These are phyloP conservation scores for Furcasterigmium sp. DNA, from an alignment of 2,329 filamentous ascomycete genomes.

Conservation along the genomic window DNA sequence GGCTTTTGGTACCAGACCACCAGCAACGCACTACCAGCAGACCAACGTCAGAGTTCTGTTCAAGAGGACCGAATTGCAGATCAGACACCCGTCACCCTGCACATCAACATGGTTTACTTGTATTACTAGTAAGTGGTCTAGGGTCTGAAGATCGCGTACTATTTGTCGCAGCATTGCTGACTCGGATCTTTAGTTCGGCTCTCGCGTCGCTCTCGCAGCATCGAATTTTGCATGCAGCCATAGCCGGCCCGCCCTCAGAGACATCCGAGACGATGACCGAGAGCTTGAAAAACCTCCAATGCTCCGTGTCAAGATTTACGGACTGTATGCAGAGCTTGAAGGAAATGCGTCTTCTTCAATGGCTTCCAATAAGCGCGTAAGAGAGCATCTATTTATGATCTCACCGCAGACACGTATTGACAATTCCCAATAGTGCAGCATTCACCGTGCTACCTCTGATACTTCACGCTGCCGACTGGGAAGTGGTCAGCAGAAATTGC, in stretches of 20 bases:
- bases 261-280: neutral
- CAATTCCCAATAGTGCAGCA: neutral
- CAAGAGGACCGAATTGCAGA: too few relatives aligned
- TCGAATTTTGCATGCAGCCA: neutral
- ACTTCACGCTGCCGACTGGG: too few relatives aligned
- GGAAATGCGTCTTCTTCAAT: neutral
- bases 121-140: neutral
- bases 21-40: too few relatives aligned
- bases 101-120: neutral
- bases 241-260: too few relatives aligned
- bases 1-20: too few relatives aligned
- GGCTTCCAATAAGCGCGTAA: neutral
- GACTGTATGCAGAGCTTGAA: neutral
- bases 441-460: neutral
- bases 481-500: neutral
- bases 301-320: neutral
- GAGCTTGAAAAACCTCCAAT: neutral
- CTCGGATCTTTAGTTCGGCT: neutral
- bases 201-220: neutral
- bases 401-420: neutral
- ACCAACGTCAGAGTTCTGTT: too few relatives aligned
- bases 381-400: neutral
- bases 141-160: neutral
- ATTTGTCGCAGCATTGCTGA: too few relatives aligned
- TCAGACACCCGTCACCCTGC: too few relatives aligned